A percentile compares a stretch with the other conserved stretches of the same genome.
Conservation (phyloP, 257 asterid species). For the Nicotiana undulata region DNA sequence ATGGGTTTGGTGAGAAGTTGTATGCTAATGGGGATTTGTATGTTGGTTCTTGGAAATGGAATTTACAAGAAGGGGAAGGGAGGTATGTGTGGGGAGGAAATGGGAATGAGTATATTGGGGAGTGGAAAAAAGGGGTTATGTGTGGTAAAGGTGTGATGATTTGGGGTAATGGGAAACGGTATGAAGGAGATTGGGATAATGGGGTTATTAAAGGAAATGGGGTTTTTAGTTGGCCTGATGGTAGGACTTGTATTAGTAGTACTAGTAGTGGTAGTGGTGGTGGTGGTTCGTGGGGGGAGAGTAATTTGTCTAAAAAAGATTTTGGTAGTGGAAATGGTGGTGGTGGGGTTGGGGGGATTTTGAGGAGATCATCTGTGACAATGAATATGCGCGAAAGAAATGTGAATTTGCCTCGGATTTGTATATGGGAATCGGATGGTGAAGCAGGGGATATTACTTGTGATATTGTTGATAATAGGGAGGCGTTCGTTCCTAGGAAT, state of each 20-base stretch:
- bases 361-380: slow-evolving; percentile 11
- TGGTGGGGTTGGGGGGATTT: background rate
- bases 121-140: slow-evolving; percentile 22
- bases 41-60: slow-evolving; percentile 18
- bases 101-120: slow-evolving; percentile 23
- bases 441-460: slow-evolving; percentile 24
- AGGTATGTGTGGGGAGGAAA: slow-evolving; percentile 13
- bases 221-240: slow-evolving; percentile 22
- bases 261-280: background rate
- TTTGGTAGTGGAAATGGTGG: background rate
- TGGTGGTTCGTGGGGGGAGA: slow-evolving; percentile 5
- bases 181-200: slow-evolving; percentile 22
- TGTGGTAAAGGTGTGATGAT: slow-evolving; percentile 20
- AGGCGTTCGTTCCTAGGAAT: slow-evolving; percentile 10
- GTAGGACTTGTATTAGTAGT: slow-evolving; percentile 10
- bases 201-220: slow-evolving; percentile 20
- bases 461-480: slow-evolving; percentile 20
- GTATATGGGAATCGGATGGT: slow-evolving; percentile 25
- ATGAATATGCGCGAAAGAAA: slow-evolving; percentile 9
- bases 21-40: slow-evolving; percentile 17
- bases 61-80: slow-evolving; percentile 19
- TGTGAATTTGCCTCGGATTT: slow-evolving; percentile 15
- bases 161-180: slow-evolving; percentile 23
- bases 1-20: slow-evolving; percentile 16
- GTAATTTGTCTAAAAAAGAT: slow-evolving; percentile 2